These are phyloP conservation scores for Xylaria intraflava DNA, from an alignment of 495 filamentous ascomycete genomes.

Conservation along the genomic window DNA sequence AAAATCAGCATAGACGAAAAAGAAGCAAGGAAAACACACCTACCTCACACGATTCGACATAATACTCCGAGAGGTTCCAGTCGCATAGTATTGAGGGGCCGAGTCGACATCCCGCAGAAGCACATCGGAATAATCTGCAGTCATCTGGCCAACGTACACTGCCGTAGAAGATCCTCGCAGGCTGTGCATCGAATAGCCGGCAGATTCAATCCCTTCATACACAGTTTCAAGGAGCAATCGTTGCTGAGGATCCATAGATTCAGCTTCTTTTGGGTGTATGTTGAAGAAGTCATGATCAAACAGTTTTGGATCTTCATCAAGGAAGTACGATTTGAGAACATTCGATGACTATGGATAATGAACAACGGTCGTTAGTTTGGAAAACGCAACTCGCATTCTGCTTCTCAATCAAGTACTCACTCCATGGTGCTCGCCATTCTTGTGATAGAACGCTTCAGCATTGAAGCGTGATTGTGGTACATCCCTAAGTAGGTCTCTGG, in stretches of 20 bases:
- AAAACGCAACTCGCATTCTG: no score
- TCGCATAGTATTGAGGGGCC: not conserved
- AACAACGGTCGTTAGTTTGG: not conserved
- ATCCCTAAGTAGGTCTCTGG: not conserved
- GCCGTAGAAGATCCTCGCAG: not conserved
- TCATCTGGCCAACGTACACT: not conserved
- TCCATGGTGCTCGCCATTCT: conserved; percentile 12
- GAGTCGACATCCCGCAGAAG: not conserved
- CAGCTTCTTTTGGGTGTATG: conserved; percentile 45
- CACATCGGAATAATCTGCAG: not conserved
- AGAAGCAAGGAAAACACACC: no score
- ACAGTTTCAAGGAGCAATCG: conserved; percentile 43
- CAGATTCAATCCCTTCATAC: conserved; percentile 35
- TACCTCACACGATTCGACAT: not conserved
- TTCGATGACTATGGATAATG: conserved; percentile 18
- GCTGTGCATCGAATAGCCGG: not conserved
- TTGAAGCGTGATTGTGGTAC: conserved; percentile 54
- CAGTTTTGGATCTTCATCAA: conserved; percentile 42
- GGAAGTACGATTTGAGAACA: conserved; percentile 30
- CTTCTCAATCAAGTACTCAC: not conserved
- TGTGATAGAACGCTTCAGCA: conserved; percentile 54
- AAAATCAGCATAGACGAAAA: no score
- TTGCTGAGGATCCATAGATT: conserved; percentile 50
- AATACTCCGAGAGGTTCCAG: not conserved
- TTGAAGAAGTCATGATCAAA: conserved; percentile 56